Base-by-base conservation (phyloP, 352 stramenopile species). In the Phytophthora podocarpi region DNA sequence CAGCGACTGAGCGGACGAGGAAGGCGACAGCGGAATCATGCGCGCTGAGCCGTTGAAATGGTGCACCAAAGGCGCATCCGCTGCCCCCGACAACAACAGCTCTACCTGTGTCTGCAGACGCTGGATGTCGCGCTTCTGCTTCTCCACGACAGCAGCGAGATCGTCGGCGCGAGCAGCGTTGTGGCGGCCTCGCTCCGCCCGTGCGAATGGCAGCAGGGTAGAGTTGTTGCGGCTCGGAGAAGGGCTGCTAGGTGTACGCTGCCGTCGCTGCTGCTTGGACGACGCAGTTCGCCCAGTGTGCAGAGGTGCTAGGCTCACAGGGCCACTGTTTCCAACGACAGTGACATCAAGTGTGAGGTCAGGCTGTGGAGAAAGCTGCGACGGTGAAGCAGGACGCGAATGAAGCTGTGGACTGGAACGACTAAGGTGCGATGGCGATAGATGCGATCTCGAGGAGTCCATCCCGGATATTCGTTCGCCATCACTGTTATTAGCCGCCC, bases 101-200 rank as follows among this genome's bases (percentile, higher is more conserved):
- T 90, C 68, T 26, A 93, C 78, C 64, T 90, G 80, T 5, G 34
- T 77, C 43, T 92, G 81, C 4, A 93, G 57, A 0, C 79, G 80
- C 42, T 89, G 72, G 51, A 91, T 91, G 34, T 93, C 82, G 10
- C 67, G 73, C 48, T 78, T 85, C 47, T 91, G 85, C n/a, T 72
- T 73, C 5, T 85, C 70, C 2, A 91, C 63, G 1, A 83, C 57
- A 3, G 51, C 53, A 3, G 67, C 59, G 18, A 91, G 65, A 24
- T 91, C 79, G 28, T 87, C 71, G 11, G 58, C 42, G 24, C 74
- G 78, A 2, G 52, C 32, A 24, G 28, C 58, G 21, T 40, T 65
- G 9, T 66, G 46, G 4, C 61, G 59, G 0, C 64, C 58, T 28
- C 72, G 67, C 41, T 90, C 76, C 2, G 85, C 31, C 0, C 66